Conservation (phyloP, 371 early-diverging fungal genomes). For the Mucor sp. region DNA sequence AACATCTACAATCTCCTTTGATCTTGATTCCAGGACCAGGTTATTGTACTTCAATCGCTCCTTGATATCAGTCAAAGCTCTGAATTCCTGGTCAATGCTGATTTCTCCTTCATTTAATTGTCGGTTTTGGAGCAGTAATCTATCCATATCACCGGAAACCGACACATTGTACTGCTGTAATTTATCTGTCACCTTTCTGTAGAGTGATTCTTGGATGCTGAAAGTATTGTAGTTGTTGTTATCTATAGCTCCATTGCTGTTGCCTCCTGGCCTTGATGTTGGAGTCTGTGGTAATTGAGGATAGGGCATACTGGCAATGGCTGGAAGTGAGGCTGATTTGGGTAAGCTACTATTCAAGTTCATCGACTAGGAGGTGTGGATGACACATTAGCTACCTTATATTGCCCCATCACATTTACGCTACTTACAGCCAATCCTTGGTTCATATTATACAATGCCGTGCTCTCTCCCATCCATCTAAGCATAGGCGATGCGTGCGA, state of each 20-base stretch:
- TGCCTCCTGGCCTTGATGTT: slow-evolving; percentile 5
- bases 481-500: slow-evolving; percentile 21
- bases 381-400: background rate
- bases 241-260: background rate
- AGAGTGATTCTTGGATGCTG: slow-evolving; percentile 33
- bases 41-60: slow-evolving; percentile 63
- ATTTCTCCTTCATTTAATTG: slow-evolving; percentile 70
- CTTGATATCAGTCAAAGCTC: slow-evolving; percentile 52
- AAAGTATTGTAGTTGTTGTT: background rate
- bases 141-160: slow-evolving; percentile 60
- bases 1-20: slow-evolving; percentile 54
- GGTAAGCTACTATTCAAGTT: slow-evolving; percentile 21
- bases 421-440: slow-evolving; percentile 38
- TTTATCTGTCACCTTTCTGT: slow-evolving; percentile 43
- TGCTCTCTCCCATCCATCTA: slow-evolving; percentile 39
- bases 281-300: background rate
- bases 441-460: slow-evolving; percentile 48
- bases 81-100: slow-evolving; percentile 59
- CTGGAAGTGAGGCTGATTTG: slow-evolving; percentile 34
- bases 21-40: slow-evolving; percentile 57
- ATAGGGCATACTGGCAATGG: slow-evolving; percentile 6
- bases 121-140: slow-evolving; percentile 51
- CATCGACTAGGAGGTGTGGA: slow-evolving; percentile 23
- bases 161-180: slow-evolving; percentile 49
- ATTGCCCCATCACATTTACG: background rate